These are phyloP conservation scores for Corynascus novoguineensis DNA, from an alignment of 495 filamentous ascomycete species.

Conservation along the genomic window DNA sequence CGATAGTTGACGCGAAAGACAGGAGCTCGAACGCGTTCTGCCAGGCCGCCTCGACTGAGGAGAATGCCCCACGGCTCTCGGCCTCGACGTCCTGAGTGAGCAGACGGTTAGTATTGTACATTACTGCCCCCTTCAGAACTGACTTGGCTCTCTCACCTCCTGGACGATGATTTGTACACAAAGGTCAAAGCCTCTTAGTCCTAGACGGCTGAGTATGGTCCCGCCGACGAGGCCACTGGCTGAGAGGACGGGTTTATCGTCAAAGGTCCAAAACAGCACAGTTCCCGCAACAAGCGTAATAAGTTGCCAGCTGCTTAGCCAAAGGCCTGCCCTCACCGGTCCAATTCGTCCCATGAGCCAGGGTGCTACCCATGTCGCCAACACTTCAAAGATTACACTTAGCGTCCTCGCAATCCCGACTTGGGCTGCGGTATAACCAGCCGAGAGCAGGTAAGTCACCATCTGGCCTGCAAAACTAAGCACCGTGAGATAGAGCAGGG, in stretches of 20 bases:
- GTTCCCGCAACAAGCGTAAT: slow-evolving; percentile 42
- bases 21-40: slow-evolving; percentile 64
- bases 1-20: slow-evolving; percentile 56
- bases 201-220: slow-evolving; percentile 54
- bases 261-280: slow-evolving; percentile 39
- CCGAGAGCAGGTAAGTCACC: slow-evolving; percentile 53
- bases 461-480: slow-evolving; percentile 55
- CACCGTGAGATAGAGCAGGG: slow-evolving; percentile 56
- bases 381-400: slow-evolving; percentile 40
- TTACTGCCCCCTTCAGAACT: neutral
- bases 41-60: slow-evolving; percentile 52
- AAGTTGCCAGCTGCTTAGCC: slow-evolving; percentile 61
- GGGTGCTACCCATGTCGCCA: slow-evolving; percentile 48
- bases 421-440: slow-evolving; percentile 28
- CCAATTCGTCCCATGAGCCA: slow-evolving; percentile 51
- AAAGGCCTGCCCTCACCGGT: slow-evolving; percentile 53
- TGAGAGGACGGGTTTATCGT: slow-evolving; percentile 26
- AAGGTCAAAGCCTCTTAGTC: slow-evolving; percentile 65
- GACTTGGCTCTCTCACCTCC: slow-evolving; percentile 49
- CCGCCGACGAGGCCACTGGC: slow-evolving; percentile 46
- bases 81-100: slow-evolving; percentile 45
- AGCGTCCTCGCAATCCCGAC: slow-evolving; percentile 38
- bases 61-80: slow-evolving; percentile 53
- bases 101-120: neutral
- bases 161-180: slow-evolving; percentile 60